phyloP scores from a whole-genome alignment of 345 rosid species.

The Lumnitzera racemosa region DNA sequence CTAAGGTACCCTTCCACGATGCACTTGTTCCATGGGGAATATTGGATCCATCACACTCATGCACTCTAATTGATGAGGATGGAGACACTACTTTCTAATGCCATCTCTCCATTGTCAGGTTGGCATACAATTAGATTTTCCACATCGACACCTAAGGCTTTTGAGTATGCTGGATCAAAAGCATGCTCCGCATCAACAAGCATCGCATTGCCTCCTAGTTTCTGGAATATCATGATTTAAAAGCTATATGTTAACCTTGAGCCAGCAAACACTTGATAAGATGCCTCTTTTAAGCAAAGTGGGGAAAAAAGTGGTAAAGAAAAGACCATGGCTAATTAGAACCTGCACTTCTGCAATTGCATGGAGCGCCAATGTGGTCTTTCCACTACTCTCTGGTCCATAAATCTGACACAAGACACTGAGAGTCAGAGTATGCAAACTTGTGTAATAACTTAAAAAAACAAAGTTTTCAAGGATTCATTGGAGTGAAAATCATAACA shows the following conservation, averaged over 20 bases:
- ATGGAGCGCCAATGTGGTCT: slow-evolving; percentile 94
- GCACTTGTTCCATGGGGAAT: no score
- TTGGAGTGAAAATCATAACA: no score
- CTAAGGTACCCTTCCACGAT: neutral
- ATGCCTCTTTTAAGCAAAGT: slow-evolving; percentile 7
- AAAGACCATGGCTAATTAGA: neutral
- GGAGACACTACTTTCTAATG: slow-evolving; percentile 63
- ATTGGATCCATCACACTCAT: no score
- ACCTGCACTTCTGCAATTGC: slow-evolving; percentile 99
- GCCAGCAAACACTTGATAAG: neutral
- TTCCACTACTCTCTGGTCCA: slow-evolving; percentile 97
- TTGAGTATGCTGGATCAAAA: slow-evolving; percentile 94
- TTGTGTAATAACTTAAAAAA: no score
- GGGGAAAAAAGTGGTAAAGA: slow-evolving; percentile 7
- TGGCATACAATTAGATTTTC: slow-evolving; percentile 88
- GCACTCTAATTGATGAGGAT: neutral
- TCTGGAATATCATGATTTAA: slow-evolving; percentile 43
- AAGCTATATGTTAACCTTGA: slow-evolving; percentile 3
- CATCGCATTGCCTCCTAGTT: slow-evolving; percentile 93
- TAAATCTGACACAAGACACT: slow-evolving; percentile 48
- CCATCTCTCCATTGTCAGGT: slow-evolving; percentile 96
- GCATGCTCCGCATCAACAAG: slow-evolving; percentile 99
- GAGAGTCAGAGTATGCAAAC: no score
- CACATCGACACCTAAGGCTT: slow-evolving; percentile 87
- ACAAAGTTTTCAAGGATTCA: no score